These are phyloP conservation scores for Leptographium procerum DNA, from an alignment of 2,329 filamentous ascomycete genomes.

Conservation along the genomic window DNA sequence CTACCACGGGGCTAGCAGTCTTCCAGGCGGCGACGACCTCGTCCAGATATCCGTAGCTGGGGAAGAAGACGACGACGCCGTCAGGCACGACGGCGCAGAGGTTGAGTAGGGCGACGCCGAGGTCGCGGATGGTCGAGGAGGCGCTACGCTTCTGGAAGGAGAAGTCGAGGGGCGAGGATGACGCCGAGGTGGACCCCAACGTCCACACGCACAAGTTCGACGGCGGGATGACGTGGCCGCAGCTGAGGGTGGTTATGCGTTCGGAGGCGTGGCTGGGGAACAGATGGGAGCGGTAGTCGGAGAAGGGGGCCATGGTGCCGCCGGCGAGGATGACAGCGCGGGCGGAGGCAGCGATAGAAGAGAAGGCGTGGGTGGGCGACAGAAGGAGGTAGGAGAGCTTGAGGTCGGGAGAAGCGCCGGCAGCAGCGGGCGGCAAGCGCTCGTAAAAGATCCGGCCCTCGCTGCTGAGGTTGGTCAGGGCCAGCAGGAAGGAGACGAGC, in stretches of 20 bases:
- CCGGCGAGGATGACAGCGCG: slow-evolving; percentile 83
- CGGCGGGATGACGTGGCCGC: slow-evolving; percentile 82
- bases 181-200: slow-evolving; percentile 32
- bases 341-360: slow-evolving; percentile 72
- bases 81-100: slow-evolving; percentile 68
- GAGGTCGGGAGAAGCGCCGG: slow-evolving; percentile 29
- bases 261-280: slow-evolving; percentile 59
- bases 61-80: slow-evolving; percentile 89
- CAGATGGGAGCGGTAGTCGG: slow-evolving; percentile 76
- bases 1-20: slow-evolving; percentile 15
- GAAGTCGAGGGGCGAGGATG: slow-evolving; percentile 56
- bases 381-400: slow-evolving; percentile 76
- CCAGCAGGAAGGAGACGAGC: slow-evolving; percentile 54
- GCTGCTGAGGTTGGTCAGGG: slow-evolving; percentile 74
- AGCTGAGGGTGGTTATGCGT: slow-evolving; percentile 72
- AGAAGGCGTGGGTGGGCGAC: slow-evolving; percentile 85
- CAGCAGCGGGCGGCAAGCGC: slow-evolving; percentile 21
- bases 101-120: slow-evolving; percentile 63
- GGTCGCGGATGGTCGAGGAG: slow-evolving; percentile 56
- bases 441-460: slow-evolving; percentile 58
- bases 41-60: slow-evolving; percentile 84
- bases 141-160: slow-evolving; percentile 69
- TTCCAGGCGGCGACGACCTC: slow-evolving; percentile 58
- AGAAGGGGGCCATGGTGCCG: slow-evolving; percentile 95
- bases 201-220: slow-evolving; percentile 72